Conservation (phyloP, 1,284 basidiomycete species). For the Mycosarcoma maydis region DNA sequence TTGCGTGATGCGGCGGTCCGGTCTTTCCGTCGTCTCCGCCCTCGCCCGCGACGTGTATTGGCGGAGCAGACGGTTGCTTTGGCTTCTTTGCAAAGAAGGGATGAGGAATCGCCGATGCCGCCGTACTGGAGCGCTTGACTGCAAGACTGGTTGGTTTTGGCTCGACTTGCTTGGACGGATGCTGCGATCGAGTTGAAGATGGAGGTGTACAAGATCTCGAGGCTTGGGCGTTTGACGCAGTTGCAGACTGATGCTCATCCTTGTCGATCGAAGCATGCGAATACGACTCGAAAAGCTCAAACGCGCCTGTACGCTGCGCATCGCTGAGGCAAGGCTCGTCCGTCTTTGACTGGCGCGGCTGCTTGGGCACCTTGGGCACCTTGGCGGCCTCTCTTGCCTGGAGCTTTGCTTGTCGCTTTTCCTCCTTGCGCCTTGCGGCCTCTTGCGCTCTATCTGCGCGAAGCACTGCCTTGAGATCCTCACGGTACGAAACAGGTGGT, state of each 20-base stretch:
- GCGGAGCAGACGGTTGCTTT: conserved; percentile 6
- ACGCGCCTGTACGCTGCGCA: conserved; percentile 6
- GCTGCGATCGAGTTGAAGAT: conserved; percentile 1
- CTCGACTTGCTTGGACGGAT: conserved; percentile 5
- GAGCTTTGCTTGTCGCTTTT: conserved; percentile 11
- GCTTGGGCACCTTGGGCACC: conserved; percentile 4
- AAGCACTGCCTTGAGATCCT: conserved; percentile 48
- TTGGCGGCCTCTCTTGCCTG: conserved; percentile 11
- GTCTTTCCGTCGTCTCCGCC: not conserved
- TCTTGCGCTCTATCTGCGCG: conserved; percentile 35
- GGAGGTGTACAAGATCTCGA: not conserved
- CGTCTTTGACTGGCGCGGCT: not conserved
- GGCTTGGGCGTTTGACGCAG: not conserved
- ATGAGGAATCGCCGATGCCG: conserved; percentile 19
- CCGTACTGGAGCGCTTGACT: conserved; percentile 22
- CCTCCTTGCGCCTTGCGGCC: conserved; percentile 14
- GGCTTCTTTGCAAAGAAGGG: conserved; percentile 38
- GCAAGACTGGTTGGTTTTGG: conserved; percentile 31
- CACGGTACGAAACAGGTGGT: conserved; percentile 32
- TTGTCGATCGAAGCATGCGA: conserved; percentile 3
- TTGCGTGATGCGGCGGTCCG: not conserved
- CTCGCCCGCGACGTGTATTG: conserved; percentile 1
- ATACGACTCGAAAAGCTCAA: conserved; percentile 24
- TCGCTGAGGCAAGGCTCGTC: not conserved
- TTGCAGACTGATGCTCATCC: not conserved